These are phyloP conservation scores for Xylariaceae sp. DNA, from an alignment of 2,329 filamentous ascomycete species.

Conservation along the genomic window DNA sequence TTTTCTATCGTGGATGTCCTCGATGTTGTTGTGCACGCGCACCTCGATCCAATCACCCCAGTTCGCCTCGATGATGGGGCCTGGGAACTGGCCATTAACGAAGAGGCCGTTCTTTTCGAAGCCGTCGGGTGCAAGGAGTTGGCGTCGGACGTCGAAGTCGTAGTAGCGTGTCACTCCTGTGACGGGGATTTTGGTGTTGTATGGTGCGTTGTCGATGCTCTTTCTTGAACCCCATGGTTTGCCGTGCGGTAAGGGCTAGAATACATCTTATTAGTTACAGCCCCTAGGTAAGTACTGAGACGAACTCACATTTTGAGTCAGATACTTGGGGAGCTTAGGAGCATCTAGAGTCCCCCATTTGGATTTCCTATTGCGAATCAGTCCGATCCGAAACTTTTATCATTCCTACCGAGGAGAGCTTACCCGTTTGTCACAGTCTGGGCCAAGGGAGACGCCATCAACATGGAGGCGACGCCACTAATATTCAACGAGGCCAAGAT, in stretches of 20 bases:
- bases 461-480: not conserved
- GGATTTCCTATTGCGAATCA: not conserved
- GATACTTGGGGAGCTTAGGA: not conserved
- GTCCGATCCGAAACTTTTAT: not conserved
- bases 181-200: not conserved
- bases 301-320: not conserved
- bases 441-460: not conserved
- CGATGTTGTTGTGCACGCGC: conserved; percentile 46
- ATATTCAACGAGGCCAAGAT: not conserved
- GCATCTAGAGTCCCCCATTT: not conserved
- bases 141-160: not conserved
- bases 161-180: conserved; percentile 3
- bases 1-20: conserved; percentile 44
- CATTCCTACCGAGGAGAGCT: not conserved
- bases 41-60: conserved; percentile 39
- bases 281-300: not conserved
- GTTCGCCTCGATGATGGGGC: conserved; percentile 42
- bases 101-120: conserved; percentile 25
- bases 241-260: not conserved
- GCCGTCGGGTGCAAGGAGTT: not conserved
- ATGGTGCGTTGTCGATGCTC: not conserved
- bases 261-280: too few relatives aligned
- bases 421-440: conserved; percentile 2
- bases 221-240: conserved; percentile 1
- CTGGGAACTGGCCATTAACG: conserved; percentile 46